These are phyloP conservation scores for Logfia minima DNA, from an alignment of 129 eudicot genomes.

Conservation along the genomic window DNA sequence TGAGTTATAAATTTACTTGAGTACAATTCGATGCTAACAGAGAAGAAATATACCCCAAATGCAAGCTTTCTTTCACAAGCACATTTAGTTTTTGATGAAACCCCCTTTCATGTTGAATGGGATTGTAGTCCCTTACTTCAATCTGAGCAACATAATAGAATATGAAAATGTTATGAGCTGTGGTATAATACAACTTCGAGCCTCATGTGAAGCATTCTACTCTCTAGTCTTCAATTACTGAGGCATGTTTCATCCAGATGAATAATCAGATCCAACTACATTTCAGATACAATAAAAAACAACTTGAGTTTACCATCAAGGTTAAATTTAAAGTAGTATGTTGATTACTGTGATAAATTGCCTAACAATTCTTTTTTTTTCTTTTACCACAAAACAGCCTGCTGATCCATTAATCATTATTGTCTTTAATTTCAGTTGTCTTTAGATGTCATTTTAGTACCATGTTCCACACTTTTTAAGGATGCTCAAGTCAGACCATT, in stretches of 20 bases:
- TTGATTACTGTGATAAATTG: neutral
- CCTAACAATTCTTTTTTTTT: neutral
- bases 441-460: neutral
- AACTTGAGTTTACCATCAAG: neutral
- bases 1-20: neutral
- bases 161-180: conserved; percentile 7
- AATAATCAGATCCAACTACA: neutral
- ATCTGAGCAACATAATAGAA: conserved; percentile 50
- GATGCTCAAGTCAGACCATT: neutral
- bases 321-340: neutral
- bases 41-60: conserved; percentile 60
- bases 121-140: conserved; percentile 77
- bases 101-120: conserved; percentile 79
- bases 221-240: no score
- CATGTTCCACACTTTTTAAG: neutral
- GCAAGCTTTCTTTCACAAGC: conserved; percentile 88
- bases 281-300: neutral
- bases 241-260: no score
- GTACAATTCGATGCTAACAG: conserved; percentile 12
- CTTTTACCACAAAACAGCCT: neutral
- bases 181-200: conserved; percentile 13
- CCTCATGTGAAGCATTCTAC: neutral
- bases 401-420: neutral
- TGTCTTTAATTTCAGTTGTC: neutral
- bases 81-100: conserved; percentile 77